Evolutionary conservation across 164 flowering plant genomes (phyloP), one percentile per base, ranked within the genome.

Genomic region (Dillenia suffruticosa): DNA sequence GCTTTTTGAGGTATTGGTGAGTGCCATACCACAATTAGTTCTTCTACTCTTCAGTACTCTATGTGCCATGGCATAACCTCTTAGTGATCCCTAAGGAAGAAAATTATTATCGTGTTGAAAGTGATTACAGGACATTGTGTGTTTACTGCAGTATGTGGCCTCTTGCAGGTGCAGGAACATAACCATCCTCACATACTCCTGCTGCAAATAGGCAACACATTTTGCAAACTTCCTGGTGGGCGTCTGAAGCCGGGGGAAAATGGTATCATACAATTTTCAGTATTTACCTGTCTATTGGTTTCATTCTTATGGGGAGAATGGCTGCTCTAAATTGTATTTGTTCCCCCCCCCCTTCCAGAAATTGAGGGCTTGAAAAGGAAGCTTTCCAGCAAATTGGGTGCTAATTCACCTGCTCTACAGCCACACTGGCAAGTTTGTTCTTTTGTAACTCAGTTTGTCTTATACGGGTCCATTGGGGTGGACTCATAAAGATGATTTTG

Each of bases 131-230:
- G 40, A 32, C 40, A 32, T 32, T 32, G 40, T 32, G 40, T 32
- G 40, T 32, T 32, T 32, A 32, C 6, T 6, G 6, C 40, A 32
- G 5, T 32, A 32, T 4, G 40, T 32, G 40, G 14, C 17, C 49
- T 44, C 47, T 58, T 71, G 57, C 83, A 95, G 99, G 97, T 92
- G 1, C 97, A 95, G 60, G 99, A 95, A 69, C 99, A 95, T 72
- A 95, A 90, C 70, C 99, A 95, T 81, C 99, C 99, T 13, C 99
- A 95, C 71, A 95, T 95, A 69, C 91, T 95, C 54, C 92, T 95
- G 47, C 73, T 95, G 56, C 97, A 95, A 82, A 92, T 95, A 75
- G 99, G 99, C 22, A 94, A 94, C 74, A 91, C 97, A 51, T 94
- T 91, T 63, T 94, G 96, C 78, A 95, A 95, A 73, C 97, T 95